Evolutionary conservation across 129 eudicot genomes (phyloP), one percentile per base, ranked within the genome.

Genomic region (Flaveria trinervia): DNA sequence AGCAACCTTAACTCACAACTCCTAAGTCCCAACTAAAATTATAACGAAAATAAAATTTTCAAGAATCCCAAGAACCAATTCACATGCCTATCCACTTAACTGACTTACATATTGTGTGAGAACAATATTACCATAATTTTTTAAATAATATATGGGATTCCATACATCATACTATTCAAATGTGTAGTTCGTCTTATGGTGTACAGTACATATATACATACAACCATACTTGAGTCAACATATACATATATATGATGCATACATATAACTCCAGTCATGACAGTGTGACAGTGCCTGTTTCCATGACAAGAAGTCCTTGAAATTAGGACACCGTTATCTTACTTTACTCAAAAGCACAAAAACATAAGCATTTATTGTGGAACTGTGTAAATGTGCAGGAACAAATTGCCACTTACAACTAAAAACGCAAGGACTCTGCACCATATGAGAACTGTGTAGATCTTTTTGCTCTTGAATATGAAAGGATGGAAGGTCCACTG

Each of bases 401-500:
- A 79, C 36, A 59, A 28, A 70, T 59, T 70, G 64, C 61, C 60
- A 91, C 99, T 95, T 88, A 95, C 99, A 73, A 85, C 87, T 81
- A 95, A 79, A 87, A 89, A 95, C 1, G 99, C 91, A 68, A 95
- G 92, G 68, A 95, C 97, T 83, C 97, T 89, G 96, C 97, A 89
- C 99, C 99, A 95, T 64, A 95, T 57, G 33, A 95, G 89, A 61
- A 95, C 99, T 66, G 99, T 95, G 89, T 95, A 95, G 79, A 95
- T 89, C 83, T 89, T 95, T 83, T 95, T 95, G 86, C 81, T 91
- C 85, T 95, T 95, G 84, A 89, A 73, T 79, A 95, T 84, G 83
- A 95, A 95, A 67, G 99, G 99, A 85, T 89, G 92, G 84, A 95
- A 95, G 67, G 97, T 89, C 99, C 99, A 95, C 99, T 95, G 89